Base-by-base conservation (phyloP, 176 grass and related monocot species). In the Zoysia japonica region DNA sequence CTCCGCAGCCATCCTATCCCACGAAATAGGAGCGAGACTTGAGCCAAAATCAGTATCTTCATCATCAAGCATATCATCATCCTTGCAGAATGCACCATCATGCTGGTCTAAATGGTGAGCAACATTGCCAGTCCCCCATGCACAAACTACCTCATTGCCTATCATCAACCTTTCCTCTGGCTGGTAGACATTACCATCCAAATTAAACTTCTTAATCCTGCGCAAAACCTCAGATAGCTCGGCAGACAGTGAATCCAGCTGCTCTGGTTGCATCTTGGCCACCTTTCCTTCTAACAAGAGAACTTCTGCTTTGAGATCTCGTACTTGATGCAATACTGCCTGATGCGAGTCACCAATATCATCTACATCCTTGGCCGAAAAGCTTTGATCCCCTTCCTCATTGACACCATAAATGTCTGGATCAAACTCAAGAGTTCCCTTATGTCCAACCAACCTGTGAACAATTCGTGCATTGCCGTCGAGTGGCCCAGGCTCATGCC, bases 401-500 rank as follows among this genome's bases (percentile, higher is more conserved):
- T 47, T 94, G 11, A 96, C 75, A 38, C 89, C 88, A 74, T 96
- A 99, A 55, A 91, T 82, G 50, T 91, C 96, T 8, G 90, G 90
- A 81, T 99, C 96, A 44, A 99, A 89, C 51, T 95, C 96, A 70
- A 95, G 78, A 43, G 88, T 53, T 0, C 90, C 96, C 82, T 95
- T 96, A 68, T 95, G 90, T 39, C 96, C 96, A 39, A 99, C 92
- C 81, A 93, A 74, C 48, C 96, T 87, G 79, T 99, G 96, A 71
- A 96, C 90, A 67, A 99, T 99, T 68, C 96, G 91, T 11, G 96
- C 96, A 87, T 87, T 99, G 54, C 96, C 96, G 88, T 99, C 96
- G 16, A 99, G 85, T 61, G 96, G 96, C 9, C 96, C 96, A 38
- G 96, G 96, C 74, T 99, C 90, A 42, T 99, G 96, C 49, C 96